Percentiles rank a stretch among this genome's conserved stretches.
phyloP scores from a whole-genome alignment of 2,329 filamentous ascomycete species.

The Diaporthe nobilis region DNA sequence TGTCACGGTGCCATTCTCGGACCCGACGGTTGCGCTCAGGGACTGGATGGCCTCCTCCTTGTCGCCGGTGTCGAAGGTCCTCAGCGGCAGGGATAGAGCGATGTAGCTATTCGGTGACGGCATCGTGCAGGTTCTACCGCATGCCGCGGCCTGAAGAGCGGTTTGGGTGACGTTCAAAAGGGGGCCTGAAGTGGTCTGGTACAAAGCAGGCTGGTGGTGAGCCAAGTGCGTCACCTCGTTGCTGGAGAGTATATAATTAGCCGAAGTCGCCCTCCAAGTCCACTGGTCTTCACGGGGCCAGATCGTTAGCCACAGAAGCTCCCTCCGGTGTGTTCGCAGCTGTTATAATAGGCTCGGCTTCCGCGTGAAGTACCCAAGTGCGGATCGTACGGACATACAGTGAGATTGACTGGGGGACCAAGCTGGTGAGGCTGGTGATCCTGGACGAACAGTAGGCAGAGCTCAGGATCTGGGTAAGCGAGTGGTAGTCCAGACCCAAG shows the following conservation, averaged over 20 bases:
- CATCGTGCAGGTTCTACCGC: conserved; percentile 53
- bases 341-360: background rate
- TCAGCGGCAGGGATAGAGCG: conserved; percentile 90
- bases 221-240: conserved; percentile 21
- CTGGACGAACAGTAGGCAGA: background rate
- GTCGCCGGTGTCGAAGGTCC: conserved; percentile 85
- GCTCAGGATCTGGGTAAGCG: conserved; percentile 32
- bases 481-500: conserved; percentile 17
- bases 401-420: conserved; percentile 11
- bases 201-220: conserved; percentile 4
- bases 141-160: conserved; percentile 38
- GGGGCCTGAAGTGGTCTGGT: background rate
- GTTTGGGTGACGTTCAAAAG: background rate
- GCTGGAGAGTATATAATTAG: conserved; percentile 20
- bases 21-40: conserved; percentile 78
- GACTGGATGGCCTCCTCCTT: conserved; percentile 85
- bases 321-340: background rate
- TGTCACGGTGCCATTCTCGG: conserved; percentile 81
- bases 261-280: conserved; percentile 21
- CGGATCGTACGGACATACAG: conserved; percentile 6
- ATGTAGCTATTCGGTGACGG: conserved; percentile 76
- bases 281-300: conserved; percentile 16
- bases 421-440: conserved; percentile 21
- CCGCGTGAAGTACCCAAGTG: background rate
- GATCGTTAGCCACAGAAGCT: conserved; percentile 1